Conservation (phyloP, 2,329 filamentous ascomycete species). For the Cryphonectria radicalis region DNA sequence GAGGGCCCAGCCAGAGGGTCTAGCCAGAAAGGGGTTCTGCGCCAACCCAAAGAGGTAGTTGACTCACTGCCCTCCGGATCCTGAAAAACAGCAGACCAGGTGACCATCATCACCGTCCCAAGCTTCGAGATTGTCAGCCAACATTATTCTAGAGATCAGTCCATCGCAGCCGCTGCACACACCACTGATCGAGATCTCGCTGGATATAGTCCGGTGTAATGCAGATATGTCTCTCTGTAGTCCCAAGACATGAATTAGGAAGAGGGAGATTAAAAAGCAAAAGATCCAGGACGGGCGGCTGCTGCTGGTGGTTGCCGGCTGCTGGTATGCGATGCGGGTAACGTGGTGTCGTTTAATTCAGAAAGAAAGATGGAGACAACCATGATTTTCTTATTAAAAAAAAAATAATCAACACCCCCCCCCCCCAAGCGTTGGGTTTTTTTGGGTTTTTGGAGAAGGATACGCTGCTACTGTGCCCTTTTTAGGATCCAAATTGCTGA, state of each 20-base stretch:
- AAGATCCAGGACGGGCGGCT: too few species aligned
- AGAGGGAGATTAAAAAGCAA: background rate
- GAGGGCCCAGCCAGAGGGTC: background rate
- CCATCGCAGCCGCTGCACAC: background rate
- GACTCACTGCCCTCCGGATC: background rate
- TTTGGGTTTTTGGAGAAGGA: background rate
- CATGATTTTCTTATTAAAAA: background rate
- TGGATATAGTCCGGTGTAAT: background rate
- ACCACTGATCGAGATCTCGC: conserved; percentile 8
- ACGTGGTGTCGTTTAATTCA: background rate
- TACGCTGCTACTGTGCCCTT: background rate
- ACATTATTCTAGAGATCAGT: background rate
- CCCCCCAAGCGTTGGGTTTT: background rate
- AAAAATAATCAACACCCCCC: too few species aligned
- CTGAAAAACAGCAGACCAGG: background rate
- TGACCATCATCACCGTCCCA: background rate
- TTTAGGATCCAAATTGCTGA: background rate
- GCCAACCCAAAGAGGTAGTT: conserved; percentile 4
- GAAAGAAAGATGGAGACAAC: too few species aligned
- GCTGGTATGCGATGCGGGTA: background rate
- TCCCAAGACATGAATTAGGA: background rate
- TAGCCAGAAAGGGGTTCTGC: background rate
- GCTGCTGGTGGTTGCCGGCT: background rate
- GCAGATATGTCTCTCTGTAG: background rate
- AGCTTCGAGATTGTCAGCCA: background rate